These are phyloP conservation scores for Auricularia auricula-judae DNA, from an alignment of 768 basidiomycete species.

Conservation along the genomic window DNA sequence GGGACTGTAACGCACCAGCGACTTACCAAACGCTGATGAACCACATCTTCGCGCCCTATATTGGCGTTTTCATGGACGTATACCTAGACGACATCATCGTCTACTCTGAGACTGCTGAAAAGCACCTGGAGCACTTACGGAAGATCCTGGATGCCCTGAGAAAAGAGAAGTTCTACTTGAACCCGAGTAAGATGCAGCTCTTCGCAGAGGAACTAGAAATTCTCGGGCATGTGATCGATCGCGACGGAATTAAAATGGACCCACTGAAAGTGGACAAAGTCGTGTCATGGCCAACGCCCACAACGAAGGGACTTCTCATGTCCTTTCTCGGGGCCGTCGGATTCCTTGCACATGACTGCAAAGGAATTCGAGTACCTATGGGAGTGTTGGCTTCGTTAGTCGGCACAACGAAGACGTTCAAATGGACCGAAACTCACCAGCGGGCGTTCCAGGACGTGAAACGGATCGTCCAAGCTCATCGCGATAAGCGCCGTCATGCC, in stretches of 20 bases:
- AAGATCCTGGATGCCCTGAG: constrained; percentile 7
- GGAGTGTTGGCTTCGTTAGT: neutral
- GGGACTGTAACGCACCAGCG: too few relatives aligned
- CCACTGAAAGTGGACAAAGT: neutral
- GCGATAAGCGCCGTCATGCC: neutral
- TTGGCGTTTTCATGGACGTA: too few relatives aligned
- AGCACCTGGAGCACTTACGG: constrained; percentile 5
- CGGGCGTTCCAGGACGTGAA: too few relatives aligned
- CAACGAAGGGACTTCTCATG: neutral
- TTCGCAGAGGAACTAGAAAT: neutral
- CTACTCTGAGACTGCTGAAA: too few relatives aligned
- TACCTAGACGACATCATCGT: too few relatives aligned
- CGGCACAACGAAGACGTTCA: neutral
- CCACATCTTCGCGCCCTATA: too few relatives aligned
- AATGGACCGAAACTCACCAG: too few relatives aligned
- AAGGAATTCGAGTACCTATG: neutral
- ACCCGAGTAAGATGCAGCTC: constrained; percentile 1
- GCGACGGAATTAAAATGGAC: neutral
- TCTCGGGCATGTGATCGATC: constrained; percentile 1
- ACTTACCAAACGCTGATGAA: too few relatives aligned
- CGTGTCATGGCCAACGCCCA: neutral
- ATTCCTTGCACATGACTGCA: neutral
- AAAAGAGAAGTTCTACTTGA: constrained; percentile 6
- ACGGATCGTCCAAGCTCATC: neutral
- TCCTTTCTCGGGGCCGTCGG: neutral